Percentiles rank a stretch among this genome's conserved stretches.
phyloP scores from a whole-genome alignment of 2,329 filamentous ascomycete genomes.

The Sporothrix humicola region DNA sequence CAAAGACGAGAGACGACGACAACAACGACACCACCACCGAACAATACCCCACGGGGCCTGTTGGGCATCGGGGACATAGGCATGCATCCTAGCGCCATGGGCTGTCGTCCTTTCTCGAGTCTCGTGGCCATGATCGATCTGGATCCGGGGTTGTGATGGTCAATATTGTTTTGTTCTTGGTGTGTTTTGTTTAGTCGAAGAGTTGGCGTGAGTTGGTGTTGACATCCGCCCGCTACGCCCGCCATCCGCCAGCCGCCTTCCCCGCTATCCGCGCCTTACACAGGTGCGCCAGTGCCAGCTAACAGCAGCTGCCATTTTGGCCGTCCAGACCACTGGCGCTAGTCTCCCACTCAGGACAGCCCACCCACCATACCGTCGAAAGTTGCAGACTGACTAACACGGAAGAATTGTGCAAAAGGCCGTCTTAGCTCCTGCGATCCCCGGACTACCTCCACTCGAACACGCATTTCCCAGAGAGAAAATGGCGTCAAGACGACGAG shows the following conservation, averaged over 20 bases:
- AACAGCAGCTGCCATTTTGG: too few relatives aligned
- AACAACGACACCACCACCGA: not conserved
- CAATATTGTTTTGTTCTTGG: not conserved
- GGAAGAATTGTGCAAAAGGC: not conserved
- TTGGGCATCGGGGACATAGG: conserved; percentile 4
- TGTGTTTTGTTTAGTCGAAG: not conserved
- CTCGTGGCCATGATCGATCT: not conserved
- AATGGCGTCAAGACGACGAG: not conserved
- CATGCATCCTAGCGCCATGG: not conserved
- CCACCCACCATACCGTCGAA: too few relatives aligned
- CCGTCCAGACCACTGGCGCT: too few relatives aligned
- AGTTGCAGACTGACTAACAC: not conserved
- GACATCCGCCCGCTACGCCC: not conserved
- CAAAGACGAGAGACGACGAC: not conserved
- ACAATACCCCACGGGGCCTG: not conserved
- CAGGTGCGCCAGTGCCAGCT: not conserved
- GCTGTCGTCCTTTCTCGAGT: too few relatives aligned
- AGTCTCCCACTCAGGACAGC: too few relatives aligned
- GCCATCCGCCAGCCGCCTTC: not conserved
- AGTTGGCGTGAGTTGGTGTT: not conserved
- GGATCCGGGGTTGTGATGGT: too few relatives aligned
- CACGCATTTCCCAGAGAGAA: not conserved
- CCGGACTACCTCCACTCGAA: conserved; percentile 3
- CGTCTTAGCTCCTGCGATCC: not conserved
- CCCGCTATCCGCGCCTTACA: not conserved